Conservation (phyloP, 2,329 filamentous ascomycete genomes). For the Dothideomycetes sp. region DNA sequence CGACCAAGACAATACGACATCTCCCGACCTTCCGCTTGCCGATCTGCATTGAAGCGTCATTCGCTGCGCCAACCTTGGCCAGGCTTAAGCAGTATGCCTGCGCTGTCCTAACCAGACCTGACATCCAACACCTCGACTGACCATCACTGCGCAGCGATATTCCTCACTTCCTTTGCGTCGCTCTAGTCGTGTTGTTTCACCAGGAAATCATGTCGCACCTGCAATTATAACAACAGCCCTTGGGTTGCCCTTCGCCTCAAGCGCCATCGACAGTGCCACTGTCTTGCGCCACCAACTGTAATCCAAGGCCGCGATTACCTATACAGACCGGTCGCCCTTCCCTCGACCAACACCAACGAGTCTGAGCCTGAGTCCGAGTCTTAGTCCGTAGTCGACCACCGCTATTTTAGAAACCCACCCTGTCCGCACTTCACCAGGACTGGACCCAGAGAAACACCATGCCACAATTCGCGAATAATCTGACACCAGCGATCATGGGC, state of each 20-base stretch:
- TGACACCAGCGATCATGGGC: constrained; percentile 18
- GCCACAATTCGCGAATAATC: neutral
- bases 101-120: constrained; percentile 3
- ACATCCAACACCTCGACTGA: constrained; percentile 1
- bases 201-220: constrained; percentile 4
- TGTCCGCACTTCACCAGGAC: constrained; percentile 2
- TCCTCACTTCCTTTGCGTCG: constrained; percentile 8
- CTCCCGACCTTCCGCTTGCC: constrained; percentile 1
- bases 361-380: neutral
- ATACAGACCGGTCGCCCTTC: neutral
- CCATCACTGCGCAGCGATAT: constrained; percentile 1
- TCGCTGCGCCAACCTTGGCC: constrained; percentile 7
- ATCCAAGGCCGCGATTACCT: constrained; percentile 1
- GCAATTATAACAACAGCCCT: constrained; percentile 8
- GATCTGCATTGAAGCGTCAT: constrained; percentile 13
- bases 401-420: neutral
- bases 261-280: neutral
- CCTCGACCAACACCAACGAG: neutral
- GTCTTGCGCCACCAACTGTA: constrained; percentile 6
- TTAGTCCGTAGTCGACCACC: neutral
- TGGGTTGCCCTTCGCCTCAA: constrained; percentile 3
- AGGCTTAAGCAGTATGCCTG: constrained; percentile 1
- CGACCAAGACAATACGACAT: no score
- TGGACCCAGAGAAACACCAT: constrained; percentile 6
- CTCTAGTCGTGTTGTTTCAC: constrained; percentile 10